A percentile compares a stretch with the other conserved stretches of the same genome.
phyloP scores from a whole-genome alignment of 2,329 filamentous ascomycete species.

The Aspergillus quadricinctus region DNA sequence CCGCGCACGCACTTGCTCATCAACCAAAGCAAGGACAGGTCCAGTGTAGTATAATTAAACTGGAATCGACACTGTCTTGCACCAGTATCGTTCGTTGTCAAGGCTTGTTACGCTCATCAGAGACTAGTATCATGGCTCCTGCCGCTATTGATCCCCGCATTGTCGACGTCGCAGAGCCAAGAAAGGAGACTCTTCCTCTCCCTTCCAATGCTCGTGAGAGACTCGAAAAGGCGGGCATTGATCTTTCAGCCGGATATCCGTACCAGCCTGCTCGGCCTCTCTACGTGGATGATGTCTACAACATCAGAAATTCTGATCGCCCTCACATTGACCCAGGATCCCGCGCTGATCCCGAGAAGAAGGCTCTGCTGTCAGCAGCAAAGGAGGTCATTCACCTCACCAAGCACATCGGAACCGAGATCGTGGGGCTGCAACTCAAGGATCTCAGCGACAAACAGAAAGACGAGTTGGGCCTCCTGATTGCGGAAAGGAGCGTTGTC shows the following conservation, averaged over 20 bases:
- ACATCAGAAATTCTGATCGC: constrained; percentile 57
- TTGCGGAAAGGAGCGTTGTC: constrained; percentile 62
- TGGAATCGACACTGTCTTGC: not conserved
- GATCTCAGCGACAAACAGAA: constrained; percentile 56
- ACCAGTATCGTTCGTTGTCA: too few species aligned
- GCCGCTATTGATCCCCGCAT: constrained; percentile 60
- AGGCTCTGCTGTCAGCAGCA: constrained; percentile 55
- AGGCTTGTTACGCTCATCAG: not conserved
- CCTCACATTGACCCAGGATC: constrained; percentile 58
- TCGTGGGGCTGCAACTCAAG: constrained; percentile 60
- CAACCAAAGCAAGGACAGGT: not conserved
- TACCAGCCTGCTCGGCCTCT: constrained; percentile 64
- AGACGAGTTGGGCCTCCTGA: constrained; percentile 59
- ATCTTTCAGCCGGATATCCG: constrained; percentile 66
- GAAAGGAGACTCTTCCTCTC: constrained; percentile 61
- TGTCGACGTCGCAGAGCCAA: constrained; percentile 58
- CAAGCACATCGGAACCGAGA: constrained; percentile 60
- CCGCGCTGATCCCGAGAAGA: constrained; percentile 63
- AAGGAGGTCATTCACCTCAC: constrained; percentile 61
- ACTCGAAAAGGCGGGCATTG: constrained; percentile 64
- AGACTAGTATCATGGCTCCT: constrained; percentile 47
- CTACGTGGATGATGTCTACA: constrained; percentile 65
- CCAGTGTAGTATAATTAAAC: not conserved
- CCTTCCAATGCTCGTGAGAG: constrained; percentile 55
- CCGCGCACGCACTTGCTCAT: not conserved